Conservation (phyloP, 1,139 yeast genomes). For the Kodamaea suecica region DNA sequence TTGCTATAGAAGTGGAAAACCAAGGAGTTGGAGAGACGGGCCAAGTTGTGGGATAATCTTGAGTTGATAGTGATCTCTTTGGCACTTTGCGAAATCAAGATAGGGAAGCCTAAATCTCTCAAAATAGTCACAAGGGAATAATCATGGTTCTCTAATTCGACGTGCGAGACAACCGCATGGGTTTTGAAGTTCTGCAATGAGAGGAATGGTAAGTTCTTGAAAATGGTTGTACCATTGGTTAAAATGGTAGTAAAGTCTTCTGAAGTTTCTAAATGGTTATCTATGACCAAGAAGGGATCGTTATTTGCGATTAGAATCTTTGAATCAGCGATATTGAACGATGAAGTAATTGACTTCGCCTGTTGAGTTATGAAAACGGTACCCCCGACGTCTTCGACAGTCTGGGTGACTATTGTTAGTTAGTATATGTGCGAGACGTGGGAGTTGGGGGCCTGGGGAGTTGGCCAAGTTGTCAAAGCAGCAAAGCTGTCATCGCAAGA, state of each 20-base stretch:
- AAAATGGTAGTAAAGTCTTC: slow-evolving; percentile 46
- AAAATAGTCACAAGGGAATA: slow-evolving; percentile 64
- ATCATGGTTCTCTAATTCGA: slow-evolving; percentile 55
- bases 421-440: too few species aligned
- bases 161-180: slow-evolving; percentile 56
- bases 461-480: neutral
- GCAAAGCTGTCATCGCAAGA: neutral
- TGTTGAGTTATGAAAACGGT: slow-evolving; percentile 44
- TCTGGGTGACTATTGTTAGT: slow-evolving; percentile 13
- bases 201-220: slow-evolving; percentile 54
- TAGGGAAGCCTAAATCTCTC: slow-evolving; percentile 64
- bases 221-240: slow-evolving; percentile 52
- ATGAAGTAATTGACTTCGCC: slow-evolving; percentile 42
- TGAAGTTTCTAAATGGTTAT: slow-evolving; percentile 24
- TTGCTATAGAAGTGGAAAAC: slow-evolving; percentile 68
- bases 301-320: slow-evolving; percentile 42
- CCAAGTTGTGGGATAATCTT: slow-evolving; percentile 55
- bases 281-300: slow-evolving; percentile 53
- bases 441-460: too few species aligned
- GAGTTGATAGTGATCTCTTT: slow-evolving; percentile 53
- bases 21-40: slow-evolving; percentile 47
- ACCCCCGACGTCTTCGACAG: slow-evolving; percentile 24
- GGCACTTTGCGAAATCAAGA: slow-evolving; percentile 61
- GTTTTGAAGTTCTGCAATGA: slow-evolving; percentile 38
- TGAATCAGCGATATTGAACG: slow-evolving; percentile 27